These are phyloP conservation scores for Colletotrichum musicola DNA, from an alignment of 2,329 filamentous ascomycete species.

Conservation along the genomic window DNA sequence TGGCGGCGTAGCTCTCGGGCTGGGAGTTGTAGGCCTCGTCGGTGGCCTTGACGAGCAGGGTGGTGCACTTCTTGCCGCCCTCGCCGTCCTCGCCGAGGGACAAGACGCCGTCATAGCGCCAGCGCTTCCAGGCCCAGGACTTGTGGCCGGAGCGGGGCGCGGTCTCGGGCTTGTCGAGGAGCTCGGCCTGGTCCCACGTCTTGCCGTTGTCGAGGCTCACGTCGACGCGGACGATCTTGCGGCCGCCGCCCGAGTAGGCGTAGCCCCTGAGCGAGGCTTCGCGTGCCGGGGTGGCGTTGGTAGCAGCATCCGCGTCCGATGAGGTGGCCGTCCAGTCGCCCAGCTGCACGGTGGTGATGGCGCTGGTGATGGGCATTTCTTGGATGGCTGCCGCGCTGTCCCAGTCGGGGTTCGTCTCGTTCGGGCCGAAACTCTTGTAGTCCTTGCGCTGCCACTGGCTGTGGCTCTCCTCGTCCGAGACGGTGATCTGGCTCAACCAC, in stretches of 20 bases:
- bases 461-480: constrained; percentile 75
- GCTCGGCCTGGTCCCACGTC: constrained; percentile 73
- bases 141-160: constrained; percentile 54
- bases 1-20: constrained; percentile 69
- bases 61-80: constrained; percentile 56
- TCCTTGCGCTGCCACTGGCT: constrained; percentile 76
- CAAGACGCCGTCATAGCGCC: constrained; percentile 67
- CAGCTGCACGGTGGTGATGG: constrained; percentile 67
- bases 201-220: constrained; percentile 73
- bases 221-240: constrained; percentile 76
- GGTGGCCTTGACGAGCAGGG: constrained; percentile 73
- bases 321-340: constrained; percentile 49
- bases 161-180: constrained; percentile 63
- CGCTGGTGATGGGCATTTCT: constrained; percentile 76
- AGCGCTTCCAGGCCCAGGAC: constrained; percentile 74
- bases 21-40: constrained; percentile 77
- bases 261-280: constrained; percentile 68
- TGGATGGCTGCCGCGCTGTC: constrained; percentile 73
- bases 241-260: constrained; percentile 76
- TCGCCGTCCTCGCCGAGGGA: constrained; percentile 47
- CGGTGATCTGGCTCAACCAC: constrained; percentile 74
- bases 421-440: constrained; percentile 78
- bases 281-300: neutral
- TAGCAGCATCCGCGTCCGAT: neutral
- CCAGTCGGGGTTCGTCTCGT: constrained; percentile 72